Evolutionary conservation across 164 flowering plant species (phyloP).

Genomic region (Saururus chinensis): DNA sequence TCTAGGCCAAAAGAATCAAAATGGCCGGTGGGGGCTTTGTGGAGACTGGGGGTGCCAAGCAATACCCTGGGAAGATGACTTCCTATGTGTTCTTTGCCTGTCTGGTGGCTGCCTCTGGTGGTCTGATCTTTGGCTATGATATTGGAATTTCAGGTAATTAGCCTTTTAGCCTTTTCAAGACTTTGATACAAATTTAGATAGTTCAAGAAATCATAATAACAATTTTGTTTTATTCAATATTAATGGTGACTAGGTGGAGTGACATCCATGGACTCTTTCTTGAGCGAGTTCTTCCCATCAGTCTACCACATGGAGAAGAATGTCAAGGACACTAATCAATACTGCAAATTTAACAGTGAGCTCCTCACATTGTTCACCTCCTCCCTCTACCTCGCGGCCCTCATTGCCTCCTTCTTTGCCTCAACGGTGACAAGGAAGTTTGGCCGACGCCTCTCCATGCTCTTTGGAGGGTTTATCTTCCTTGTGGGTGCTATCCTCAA

Average conservation of each 20-base stretch:
- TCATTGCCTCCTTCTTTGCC: no score
- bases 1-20: no score
- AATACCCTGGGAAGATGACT: conserved; percentile 16
- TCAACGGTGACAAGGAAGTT: no score
- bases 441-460: no score
- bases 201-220: no score
- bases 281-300: conserved; percentile 20
- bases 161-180: no score
- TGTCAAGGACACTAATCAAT: neutral
- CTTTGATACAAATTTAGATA: no score
- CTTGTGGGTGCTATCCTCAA: no score
- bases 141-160: conserved; percentile 20
- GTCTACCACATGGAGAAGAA: no score
- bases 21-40: conserved; percentile 22
- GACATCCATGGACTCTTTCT: conserved; percentile 23
- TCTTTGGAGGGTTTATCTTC: no score
- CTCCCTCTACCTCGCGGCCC: neutral
- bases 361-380: no score
- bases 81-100: conserved; percentile 16
- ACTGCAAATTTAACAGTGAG: conserved; percentile 5
- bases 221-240: no score
- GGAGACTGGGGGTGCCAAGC: conserved; percentile 6
- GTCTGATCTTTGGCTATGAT: conserved; percentile 30
- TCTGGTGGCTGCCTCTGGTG: conserved; percentile 26
- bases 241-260: conserved; percentile 15